Evolutionary conservation across 768 basidiomycete genomes (phyloP), one percentile per base, ranked within the genome.

Genomic region (Lentinula lateritia): DNA sequence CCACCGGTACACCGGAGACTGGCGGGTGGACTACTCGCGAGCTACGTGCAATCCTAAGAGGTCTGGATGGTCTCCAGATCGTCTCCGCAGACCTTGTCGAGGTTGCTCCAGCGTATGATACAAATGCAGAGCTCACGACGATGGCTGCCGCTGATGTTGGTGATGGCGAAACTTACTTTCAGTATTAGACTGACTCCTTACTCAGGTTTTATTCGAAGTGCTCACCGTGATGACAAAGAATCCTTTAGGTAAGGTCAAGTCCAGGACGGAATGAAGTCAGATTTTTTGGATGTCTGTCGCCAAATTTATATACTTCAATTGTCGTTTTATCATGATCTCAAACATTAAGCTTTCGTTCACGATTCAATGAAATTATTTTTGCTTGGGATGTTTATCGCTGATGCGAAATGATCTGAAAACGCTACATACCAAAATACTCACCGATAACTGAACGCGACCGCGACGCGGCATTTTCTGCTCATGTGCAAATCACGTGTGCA

Each of bases 21-120:
- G 91, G 90, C 0, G 90, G 84, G 9, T 92, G 90, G 91, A 88
- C 90, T 4, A 91, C 90, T 6, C 86, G 92, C 61, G 91, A 93
- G 72, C 74, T 92, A 55, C 85, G 89, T 53, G 84, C 86, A 6
- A 89, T 93, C 67, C 72, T 93, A 61, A 78, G 90, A 52, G 90
- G 91, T 18, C 73, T 93, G 13, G 86, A 87, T 58, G 90, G 90
- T 13, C 76, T 93, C 56, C 77, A 84, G 62, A 86, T 93, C 63
- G 89, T 93, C 50, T 90, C 86, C 41, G 89, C 87, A 8, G 92
- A 93, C 69, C 84, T 93, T 48, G 92, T 93, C 50, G 92, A 93
- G 69, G 92, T 93, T 23, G 87, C 89, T 1, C 92, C 91, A 15
- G 89, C 90, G 6, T 91, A 92, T 68, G 90, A 91, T 62, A 80